Base-by-base conservation (phyloP, 1,139 yeast species). In the Blastobotrys proliferans region DNA sequence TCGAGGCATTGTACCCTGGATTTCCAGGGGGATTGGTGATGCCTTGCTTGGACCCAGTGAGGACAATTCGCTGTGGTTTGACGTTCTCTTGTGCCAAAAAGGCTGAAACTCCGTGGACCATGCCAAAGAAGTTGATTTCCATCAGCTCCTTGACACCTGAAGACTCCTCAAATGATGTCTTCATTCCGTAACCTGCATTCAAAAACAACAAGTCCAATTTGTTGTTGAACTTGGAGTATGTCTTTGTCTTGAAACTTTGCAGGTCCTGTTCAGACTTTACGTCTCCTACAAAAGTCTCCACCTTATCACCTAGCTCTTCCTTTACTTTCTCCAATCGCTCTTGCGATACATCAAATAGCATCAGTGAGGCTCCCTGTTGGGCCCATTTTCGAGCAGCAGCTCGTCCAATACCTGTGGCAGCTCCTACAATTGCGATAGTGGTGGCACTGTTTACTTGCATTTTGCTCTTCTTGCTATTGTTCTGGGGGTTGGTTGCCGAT, bases 1-100 rank as follows among this genome's bases (percentile, higher is more conserved):
- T 57, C 21, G 60, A 55, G 11, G 60, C 55, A 46, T 57, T 57
- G 50, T 57, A 57, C 22, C 56, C 58, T 9, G 60, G 59, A 40
- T 57, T 57, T 1, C 61, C 61, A 4, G 61, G 61, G 5, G 61
- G 61, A 42, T 57, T 57, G 34, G 61, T 57, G 48, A 57, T 57
- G 20, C 61, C 61, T 45, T 57, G 61, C 48, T 57, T 57, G 21
- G 60, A 56, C 27, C 60, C 61, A 16, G 61, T 57, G 29, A 56
- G 36, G 28, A 57, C 45, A 30, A 57, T 43, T 21, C 50, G 50
- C n/a, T 51, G 35, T 22, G 48, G 45, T 10, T 32, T 34, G 11
- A 44, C 42, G 36, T 53, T 56, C 25, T 45, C 48, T 39, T 56
- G 37, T 19, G 52, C 57, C 29, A 51, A 29, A 25, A 57, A 57